Conservation (phyloP, 2,329 filamentous ascomycete species). For the Fusarium bulbicola region DNA sequence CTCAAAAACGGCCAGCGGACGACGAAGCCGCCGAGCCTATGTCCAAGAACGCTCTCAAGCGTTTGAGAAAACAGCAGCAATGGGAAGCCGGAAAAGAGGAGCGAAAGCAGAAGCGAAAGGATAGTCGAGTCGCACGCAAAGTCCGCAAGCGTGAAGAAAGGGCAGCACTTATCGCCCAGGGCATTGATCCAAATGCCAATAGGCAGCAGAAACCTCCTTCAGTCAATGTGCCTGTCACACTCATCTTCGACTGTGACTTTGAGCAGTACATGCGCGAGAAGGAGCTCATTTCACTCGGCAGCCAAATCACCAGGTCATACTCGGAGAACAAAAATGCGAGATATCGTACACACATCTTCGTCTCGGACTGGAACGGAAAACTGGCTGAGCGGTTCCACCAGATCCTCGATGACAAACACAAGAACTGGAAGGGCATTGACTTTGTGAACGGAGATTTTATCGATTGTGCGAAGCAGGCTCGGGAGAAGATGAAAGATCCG, state of each 20-base stretch:
- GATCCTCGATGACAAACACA: conserved; percentile 74
- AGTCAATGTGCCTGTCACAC: conserved; percentile 75
- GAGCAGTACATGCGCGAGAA: conserved; percentile 89
- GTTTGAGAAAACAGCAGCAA: conserved; percentile 73
- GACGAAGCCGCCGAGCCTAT: conserved; percentile 49
- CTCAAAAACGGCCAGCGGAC: conserved; percentile 9
- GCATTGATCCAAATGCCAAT: conserved; percentile 51
- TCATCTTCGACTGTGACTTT: conserved; percentile 92
- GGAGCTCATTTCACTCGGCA: conserved; percentile 82
- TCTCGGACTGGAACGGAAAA: conserved; percentile 81
- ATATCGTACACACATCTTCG: conserved; percentile 75
- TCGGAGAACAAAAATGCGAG: conserved; percentile 80
- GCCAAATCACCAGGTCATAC: conserved; percentile 88
- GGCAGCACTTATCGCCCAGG: conserved; percentile 59
- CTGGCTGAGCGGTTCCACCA: conserved; percentile 84
- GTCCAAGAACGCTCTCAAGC: conserved; percentile 90
- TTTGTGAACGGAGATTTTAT: conserved; percentile 81
- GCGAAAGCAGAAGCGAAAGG: conserved; percentile 63
- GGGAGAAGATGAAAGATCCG: conserved; percentile 68
- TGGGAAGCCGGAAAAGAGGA: conserved; percentile 79
- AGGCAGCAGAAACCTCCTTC: conserved; percentile 49
- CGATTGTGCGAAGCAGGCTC: conserved; percentile 71
- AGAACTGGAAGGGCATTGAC: conserved; percentile 80
- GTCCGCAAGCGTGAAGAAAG: conserved; percentile 60
- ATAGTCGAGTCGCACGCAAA: conserved; percentile 60